Evolutionary conservation across 164 flowering plant genomes (phyloP).

Genomic region (Dillenia turbinata): DNA sequence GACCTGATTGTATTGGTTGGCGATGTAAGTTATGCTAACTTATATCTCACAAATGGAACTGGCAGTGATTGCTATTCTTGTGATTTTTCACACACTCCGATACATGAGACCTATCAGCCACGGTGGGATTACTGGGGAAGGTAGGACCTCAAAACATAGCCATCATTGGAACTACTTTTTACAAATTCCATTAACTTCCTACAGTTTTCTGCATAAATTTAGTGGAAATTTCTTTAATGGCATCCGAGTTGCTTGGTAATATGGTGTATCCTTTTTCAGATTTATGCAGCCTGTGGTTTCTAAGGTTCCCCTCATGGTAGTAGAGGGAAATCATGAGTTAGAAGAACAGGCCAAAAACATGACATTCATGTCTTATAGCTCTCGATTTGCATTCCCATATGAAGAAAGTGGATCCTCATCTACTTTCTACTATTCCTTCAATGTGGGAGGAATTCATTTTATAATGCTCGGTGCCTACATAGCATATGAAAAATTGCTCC

Average conservation of each 20-base stretch:
- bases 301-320: conserved; percentile 85
- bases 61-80: conserved; percentile 85
- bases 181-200: neutral
- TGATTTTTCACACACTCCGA: conserved; percentile 65
- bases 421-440: conserved; percentile 81
- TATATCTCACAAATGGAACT: conserved; percentile 89
- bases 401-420: conserved; percentile 78
- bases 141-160: conserved; percentile 20
- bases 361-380: conserved; percentile 72
- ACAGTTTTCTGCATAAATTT: neutral
- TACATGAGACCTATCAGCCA: conserved; percentile 93
- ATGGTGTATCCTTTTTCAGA: conserved; percentile 28
- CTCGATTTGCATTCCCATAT: conserved; percentile 89
- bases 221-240: neutral
- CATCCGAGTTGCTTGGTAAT: neutral
- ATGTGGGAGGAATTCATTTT: conserved; percentile 95
- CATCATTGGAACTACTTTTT: too few species aligned
- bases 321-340: conserved; percentile 92
- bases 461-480: conserved; percentile 85
- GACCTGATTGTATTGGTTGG: conserved; percentile 81
- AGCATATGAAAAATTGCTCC: conserved; percentile 32
- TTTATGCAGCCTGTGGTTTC: conserved; percentile 80
- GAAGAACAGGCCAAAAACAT: conserved; percentile 62
- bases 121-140: conserved; percentile 99
- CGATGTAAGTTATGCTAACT: conserved; percentile 78